A percentile compares a stretch with the other conserved stretches of the same genome.
These are phyloP conservation scores for Vicia villosa DNA, from an alignment of 306 rosid species.

Conservation along the genomic window DNA sequence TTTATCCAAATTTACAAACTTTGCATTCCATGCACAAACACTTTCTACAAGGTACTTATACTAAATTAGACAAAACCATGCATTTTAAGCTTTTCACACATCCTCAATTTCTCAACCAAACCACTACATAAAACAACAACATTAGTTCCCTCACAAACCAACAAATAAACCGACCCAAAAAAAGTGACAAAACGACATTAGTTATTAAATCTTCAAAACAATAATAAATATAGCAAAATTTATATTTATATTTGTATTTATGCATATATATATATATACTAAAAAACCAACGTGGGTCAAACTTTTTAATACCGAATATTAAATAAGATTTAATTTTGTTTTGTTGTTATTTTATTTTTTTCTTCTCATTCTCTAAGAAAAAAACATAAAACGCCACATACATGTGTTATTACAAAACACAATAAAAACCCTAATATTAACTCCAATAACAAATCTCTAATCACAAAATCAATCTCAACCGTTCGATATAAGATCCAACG, in stretches of 20 bases:
- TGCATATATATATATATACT: background rate
- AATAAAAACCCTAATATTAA: slow-evolving; percentile 62
- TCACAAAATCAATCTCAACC: slow-evolving; percentile 41
- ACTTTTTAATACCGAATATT: slow-evolving; percentile 7
- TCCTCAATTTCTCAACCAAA: background rate
- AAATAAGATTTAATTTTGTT: background rate
- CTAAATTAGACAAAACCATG: slow-evolving; percentile 9
- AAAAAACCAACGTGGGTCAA: slow-evolving; percentile 8
- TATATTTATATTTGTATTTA: background rate
- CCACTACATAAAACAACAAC: background rate
- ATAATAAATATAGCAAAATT: slow-evolving; percentile 13
- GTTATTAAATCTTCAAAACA: background rate
- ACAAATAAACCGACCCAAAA: slow-evolving; percentile 5
- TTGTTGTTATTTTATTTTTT: background rate
- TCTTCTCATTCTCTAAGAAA: no score
- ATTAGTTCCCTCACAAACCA: background rate
- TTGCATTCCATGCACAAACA: background rate
- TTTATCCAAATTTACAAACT: background rate
- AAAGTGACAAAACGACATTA: background rate
- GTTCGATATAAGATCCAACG: slow-evolving; percentile 42
- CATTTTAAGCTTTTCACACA: background rate
- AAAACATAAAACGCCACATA: background rate
- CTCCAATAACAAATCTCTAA: slow-evolving; percentile 44
- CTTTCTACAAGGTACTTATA: background rate
- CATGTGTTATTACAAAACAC: background rate